Base-by-base conservation (phyloP, 108 stramenopile genomes). In the Chaetoceros muelleri region DNA sequence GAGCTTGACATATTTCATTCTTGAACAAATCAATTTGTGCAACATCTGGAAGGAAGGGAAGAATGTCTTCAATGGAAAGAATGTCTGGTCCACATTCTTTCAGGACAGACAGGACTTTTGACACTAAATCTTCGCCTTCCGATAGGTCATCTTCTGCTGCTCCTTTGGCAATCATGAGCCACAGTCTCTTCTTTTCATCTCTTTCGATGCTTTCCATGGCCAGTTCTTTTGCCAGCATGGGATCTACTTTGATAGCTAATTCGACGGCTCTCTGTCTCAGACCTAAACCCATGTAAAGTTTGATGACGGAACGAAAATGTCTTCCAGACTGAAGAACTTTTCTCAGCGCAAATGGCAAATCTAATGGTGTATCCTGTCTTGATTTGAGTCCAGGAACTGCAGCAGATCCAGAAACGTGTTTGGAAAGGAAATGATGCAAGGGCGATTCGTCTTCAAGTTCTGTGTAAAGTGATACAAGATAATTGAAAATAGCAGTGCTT, bases 91-190 rank as follows among this genome's bases (percentile, higher is more conserved):
- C 87, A 54, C 91, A 88, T 48, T 93, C 91, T 40, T 74, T 78
- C 34, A 93, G 73, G 10, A 93, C 91, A 25, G 59, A 70, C 3
- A 88, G 84, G 48, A 88, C 87, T 31, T 76, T 72, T 20, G 87
- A 80, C 1, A 93, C 91, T 24, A 85, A 78, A 50, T 93, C 87
- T 26, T 71, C 70, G 31, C 78, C 63, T 58, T 75, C 79, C 17
- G 74, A 66, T 18, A 54, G 23, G 46, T 62, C 63, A 31, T 61
- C 67, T 22, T 50, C 71, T 7, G 87, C 91, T 16, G 91, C 87
- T 67, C 72, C 78, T 58, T 79, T 75, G 30, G 91, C 87, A 64
- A 93, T 93, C 87, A 93, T 86, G n/a, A 93, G 71, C 91, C 91
- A 93, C 21, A 93, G 60, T 20, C 85, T 68, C 60, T 87, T 93